A percentile compares a stretch with the other conserved stretches of the same genome.
phyloP scores from a whole-genome alignment of 140 eudicot genomes.

The Bidens hawaiensis region DNA sequence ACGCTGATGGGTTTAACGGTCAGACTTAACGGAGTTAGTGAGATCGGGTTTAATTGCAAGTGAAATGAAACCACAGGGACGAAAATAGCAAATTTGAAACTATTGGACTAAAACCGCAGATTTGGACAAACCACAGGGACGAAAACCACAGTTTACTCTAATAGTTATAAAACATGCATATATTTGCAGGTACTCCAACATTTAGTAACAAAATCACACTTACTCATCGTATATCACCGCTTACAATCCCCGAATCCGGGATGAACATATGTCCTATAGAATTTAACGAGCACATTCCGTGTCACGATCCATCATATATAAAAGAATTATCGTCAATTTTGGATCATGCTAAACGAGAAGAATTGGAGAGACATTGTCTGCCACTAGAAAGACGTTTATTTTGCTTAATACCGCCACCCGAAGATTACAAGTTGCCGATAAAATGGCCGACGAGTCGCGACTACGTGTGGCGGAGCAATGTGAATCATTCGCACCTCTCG shows the following conservation, averaged over 20 bases:
- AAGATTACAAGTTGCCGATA: conserved; percentile 81
- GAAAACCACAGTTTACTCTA: too few relatives aligned
- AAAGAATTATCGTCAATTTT: conserved; percentile 54
- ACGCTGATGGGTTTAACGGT: too few relatives aligned
- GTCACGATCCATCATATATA: conserved; percentile 64
- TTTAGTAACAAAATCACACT: conserved; percentile 60
- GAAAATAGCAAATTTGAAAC: too few relatives aligned
- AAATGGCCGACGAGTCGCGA: conserved; percentile 92
- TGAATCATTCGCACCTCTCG: conserved; percentile 81
- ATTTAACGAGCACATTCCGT: conserved; percentile 73
- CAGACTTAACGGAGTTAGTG: too few relatives aligned
- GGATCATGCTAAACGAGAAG: conserved; percentile 61
- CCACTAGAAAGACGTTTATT: conserved; percentile 70
- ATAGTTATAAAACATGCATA: too few relatives aligned
- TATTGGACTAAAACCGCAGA: too few relatives aligned
- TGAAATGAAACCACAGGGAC: too few relatives aligned
- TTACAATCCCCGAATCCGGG: conserved; percentile 65
- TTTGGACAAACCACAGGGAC: too few relatives aligned
- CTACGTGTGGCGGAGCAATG: conserved; percentile 89
- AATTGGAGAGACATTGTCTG: conserved; percentile 92
- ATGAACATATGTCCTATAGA: conserved; percentile 66
- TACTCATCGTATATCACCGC: conserved; percentile 43
- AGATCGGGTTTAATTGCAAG: too few relatives aligned
- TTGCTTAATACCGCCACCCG: conserved; percentile 89
- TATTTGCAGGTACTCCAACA: conserved; percentile 39